phyloP scores from a whole-genome alignment of 805 yeast species.

The Cyberlindnera mississippiensis region DNA sequence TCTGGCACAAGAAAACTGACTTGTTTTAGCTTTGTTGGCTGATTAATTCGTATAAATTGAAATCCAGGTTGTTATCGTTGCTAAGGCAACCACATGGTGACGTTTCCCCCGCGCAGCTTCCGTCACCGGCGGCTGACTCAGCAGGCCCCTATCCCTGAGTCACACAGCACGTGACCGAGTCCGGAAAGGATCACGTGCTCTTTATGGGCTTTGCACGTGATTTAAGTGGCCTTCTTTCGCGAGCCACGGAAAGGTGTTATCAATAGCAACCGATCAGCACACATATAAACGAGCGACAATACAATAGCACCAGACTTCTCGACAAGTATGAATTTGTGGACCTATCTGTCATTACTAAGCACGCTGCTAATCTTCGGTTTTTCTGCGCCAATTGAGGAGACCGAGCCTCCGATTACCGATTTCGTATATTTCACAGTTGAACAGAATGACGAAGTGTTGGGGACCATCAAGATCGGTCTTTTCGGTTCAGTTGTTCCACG shows the following conservation, averaged over 20 bases:
- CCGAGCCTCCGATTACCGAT: constrained; percentile 27
- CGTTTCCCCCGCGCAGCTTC: neutral
- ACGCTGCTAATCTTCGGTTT: neutral
- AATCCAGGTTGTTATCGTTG: neutral
- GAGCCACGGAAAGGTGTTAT: too few species aligned
- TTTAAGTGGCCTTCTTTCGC: too few species aligned
- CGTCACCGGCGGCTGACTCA: too few species aligned
- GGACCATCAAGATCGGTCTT: constrained; percentile 50
- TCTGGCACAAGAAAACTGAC: too few species aligned
- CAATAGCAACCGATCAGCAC: too few species aligned
- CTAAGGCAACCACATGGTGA: neutral
- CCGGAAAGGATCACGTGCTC: too few species aligned
- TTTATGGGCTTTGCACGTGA: too few species aligned
- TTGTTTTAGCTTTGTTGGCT: too few species aligned
- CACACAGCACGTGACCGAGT: too few species aligned
- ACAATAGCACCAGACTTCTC: too few species aligned
- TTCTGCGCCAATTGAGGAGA: constrained; percentile 7
- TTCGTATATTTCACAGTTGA: constrained; percentile 23
- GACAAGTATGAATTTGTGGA: neutral
- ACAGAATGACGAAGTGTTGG: constrained; percentile 21
- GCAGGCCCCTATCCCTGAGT: too few species aligned
- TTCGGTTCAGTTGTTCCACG: constrained; percentile 65
- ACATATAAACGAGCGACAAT: too few species aligned
- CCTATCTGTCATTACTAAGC: constrained; percentile 5
- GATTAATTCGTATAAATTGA: neutral